Base-by-base conservation (phyloP, 208 protist species). In the Trypanosoma boissoni region DNA sequence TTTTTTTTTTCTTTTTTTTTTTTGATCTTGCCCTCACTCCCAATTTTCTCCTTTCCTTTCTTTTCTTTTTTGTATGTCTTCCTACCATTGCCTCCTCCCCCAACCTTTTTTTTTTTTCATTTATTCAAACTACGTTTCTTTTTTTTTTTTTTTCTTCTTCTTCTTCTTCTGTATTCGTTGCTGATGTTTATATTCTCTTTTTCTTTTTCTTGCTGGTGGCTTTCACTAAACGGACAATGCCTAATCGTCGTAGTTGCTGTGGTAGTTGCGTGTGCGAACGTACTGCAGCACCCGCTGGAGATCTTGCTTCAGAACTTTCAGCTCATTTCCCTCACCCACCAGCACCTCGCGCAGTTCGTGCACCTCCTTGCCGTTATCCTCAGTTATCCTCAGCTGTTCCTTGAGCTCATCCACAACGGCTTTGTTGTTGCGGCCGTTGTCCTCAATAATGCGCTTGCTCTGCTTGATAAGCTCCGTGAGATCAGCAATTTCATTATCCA, bases 211-310 rank as follows among this genome's bases (percentile, higher is more conserved):
- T 21, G 16, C n/a, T n/a, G n/a, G n/a, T n/a, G n/a, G n/a, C n/a
- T n/a, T n/a, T n/a, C n/a, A n/a, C n/a, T n/a, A n/a, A n/a, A n/a
- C n/a, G n/a, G n/a, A n/a, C n/a, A n/a, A n/a, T n/a, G n/a, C n/a
- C n/a, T 28, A 8, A 20, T 32, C 23, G 21, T 51, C 5, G n/a
- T 39, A 32, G 28, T 44, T 20, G 5, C 44, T 23, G 16, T 91
- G 74, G 59, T 72, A 74, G 48, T 83, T 80, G 70, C 80, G 81
- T 21, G 76, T 74, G 46, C 83, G 82, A 31, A 87, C 74, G 72
- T 91, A 94, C 43, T 85, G 78, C 46, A 94, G 57, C 27, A 94
- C 87, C 12, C 67, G 76, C 68, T 90, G 80, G 12, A 94, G 65
- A 31, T 94, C 87, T 0, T 75, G 73, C 68, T 88, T 88, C 50